Conservation (phyloP, 2,329 filamentous ascomycete genomes). For the Penicillium sclerotiorum region DNA sequence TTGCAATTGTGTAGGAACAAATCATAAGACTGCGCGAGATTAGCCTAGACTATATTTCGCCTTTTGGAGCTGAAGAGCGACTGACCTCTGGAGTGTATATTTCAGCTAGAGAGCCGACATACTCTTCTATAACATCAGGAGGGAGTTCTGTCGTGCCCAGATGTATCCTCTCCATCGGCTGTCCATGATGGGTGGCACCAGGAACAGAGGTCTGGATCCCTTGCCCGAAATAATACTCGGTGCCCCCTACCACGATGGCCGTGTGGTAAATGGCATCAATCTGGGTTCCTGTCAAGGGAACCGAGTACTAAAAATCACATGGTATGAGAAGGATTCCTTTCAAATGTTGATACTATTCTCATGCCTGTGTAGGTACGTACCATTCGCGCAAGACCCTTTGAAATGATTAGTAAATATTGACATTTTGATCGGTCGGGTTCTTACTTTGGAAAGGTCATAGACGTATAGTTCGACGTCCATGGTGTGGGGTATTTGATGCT, state of each 20-base stretch:
- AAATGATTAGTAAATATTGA: not conserved
- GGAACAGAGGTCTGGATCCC: conserved; percentile 81
- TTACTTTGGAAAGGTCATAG: conserved; percentile 71
- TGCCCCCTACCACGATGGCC: conserved; percentile 78
- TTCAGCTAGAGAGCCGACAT: conserved; percentile 77
- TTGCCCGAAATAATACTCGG: conserved; percentile 89
- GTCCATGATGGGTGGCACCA: conserved; percentile 82
- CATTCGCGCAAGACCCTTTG: conserved; percentile 58
- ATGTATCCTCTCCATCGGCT: conserved; percentile 72
- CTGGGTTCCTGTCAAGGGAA: conserved; percentile 63
- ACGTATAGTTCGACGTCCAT: conserved; percentile 80
- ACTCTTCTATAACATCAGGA: conserved; percentile 80
- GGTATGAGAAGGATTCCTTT: not conserved
- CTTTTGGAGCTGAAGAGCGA: not conserved
- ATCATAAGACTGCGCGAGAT: conserved; percentile 71
- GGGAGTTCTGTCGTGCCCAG: conserved; percentile 79
- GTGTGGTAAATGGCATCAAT: conserved; percentile 97
- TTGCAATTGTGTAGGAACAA: conserved; percentile 93
- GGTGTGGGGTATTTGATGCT: conserved; percentile 1
- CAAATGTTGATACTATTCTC: too few relatives aligned
- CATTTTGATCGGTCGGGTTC: not conserved
- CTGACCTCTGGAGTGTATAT: conserved; percentile 78
- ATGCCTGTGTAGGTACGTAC: too few relatives aligned
- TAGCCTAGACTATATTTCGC: too few relatives aligned
- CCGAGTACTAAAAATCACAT: conserved; percentile 51